phyloP scores from a whole-genome alignment of 768 basidiomycete genomes.

The Suillus variegatus region DNA sequence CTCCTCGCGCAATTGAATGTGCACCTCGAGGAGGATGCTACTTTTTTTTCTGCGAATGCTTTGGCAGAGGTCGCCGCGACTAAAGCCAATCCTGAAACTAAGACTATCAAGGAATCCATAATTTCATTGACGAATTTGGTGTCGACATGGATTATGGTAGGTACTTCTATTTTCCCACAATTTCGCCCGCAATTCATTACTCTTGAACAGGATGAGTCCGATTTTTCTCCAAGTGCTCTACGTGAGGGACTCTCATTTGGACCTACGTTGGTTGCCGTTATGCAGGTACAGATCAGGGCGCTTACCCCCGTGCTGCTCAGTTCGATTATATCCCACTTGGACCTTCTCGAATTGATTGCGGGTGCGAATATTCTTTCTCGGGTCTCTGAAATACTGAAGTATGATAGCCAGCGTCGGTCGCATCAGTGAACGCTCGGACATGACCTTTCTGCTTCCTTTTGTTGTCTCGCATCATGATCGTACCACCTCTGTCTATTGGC shows the following conservation, averaged over 20 bases:
- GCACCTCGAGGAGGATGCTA: conserved; percentile 9
- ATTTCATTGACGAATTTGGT: not conserved
- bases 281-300: conserved; percentile 7
- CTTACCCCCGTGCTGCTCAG: not conserved
- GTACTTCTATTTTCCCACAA: not conserved
- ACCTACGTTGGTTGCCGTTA: not conserved
- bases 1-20: not conserved
- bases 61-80: not conserved
- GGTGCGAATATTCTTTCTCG: not conserved
- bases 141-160: conserved; percentile 5
- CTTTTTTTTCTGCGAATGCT: conserved; percentile 1
- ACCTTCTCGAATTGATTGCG: conserved; percentile 11
- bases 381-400: not conserved
- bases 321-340: conserved; percentile 4
- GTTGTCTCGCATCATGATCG: conserved; percentile 12
- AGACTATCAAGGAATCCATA: conserved; percentile 2
- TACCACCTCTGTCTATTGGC: conserved; percentile 12
- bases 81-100: conserved; percentile 1
- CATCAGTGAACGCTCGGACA: not conserved
- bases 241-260: conserved; percentile 4
- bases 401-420: conserved; percentile 4
- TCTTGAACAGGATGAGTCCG: not conserved
- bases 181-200: not conserved
- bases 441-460: conserved; percentile 13
- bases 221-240: conserved; percentile 1